Evolutionary conservation across 2,329 filamentous ascomycete species (phyloP).

Genomic region (Trichoderma sp.): DNA sequence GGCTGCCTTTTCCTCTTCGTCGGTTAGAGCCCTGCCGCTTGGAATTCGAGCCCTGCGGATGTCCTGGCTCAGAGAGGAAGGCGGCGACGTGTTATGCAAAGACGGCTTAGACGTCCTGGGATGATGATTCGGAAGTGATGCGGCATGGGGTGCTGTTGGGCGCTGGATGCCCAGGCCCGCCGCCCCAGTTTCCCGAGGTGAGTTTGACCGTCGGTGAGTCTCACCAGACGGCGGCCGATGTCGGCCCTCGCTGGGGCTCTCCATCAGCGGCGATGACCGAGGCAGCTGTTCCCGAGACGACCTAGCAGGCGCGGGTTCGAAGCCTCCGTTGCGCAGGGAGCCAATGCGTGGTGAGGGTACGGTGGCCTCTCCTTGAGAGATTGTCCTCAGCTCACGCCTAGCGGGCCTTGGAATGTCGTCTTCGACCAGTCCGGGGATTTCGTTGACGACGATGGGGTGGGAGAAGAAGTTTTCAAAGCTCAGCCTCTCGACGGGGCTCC

Average conservation of each 20-base stretch:
- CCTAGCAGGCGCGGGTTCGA: constrained; percentile 33
- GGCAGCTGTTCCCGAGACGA: constrained; percentile 43
- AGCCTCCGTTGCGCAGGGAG: constrained; percentile 38
- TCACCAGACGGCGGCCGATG: constrained; percentile 30
- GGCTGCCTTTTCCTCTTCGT: constrained; percentile 68
- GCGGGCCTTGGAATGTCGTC: constrained; percentile 61
- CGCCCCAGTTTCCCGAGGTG: constrained; percentile 46
- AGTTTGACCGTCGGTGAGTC: constrained; percentile 37
- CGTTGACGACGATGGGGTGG: constrained; percentile 66
- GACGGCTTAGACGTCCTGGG: constrained; percentile 30
- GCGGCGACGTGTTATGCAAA: constrained; percentile 28
- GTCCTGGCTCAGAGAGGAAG: constrained; percentile 34
- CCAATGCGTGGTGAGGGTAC: constrained; percentile 27
- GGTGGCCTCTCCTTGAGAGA: constrained; percentile 31
- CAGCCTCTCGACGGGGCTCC: constrained; percentile 79
- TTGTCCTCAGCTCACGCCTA: constrained; percentile 36
- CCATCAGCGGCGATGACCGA: constrained; percentile 43
- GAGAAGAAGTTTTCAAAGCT: constrained; percentile 83
- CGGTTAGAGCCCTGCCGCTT: constrained; percentile 40
- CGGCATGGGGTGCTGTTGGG: constrained; percentile 44
- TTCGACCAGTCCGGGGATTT: constrained; percentile 76
- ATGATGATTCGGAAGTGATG: constrained; percentile 48
- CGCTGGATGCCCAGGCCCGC: constrained; percentile 54
- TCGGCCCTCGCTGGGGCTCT: constrained; percentile 40
- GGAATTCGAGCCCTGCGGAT: constrained; percentile 30